Conservation (phyloP, 345 rosid genomes). For the Aegle marmelos region DNA sequence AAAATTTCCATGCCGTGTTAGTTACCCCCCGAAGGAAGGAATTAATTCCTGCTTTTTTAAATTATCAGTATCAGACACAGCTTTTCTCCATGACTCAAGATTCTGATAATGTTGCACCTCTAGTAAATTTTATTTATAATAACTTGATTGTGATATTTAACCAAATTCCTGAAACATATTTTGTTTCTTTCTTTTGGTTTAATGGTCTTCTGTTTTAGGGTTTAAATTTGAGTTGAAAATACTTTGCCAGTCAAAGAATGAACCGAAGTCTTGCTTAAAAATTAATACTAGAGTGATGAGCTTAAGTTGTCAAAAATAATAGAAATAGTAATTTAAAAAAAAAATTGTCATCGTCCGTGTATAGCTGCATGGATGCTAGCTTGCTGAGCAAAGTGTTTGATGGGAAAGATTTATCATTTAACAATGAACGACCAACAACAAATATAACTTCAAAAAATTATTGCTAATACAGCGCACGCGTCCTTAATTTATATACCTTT, state of each 20-base stretch:
- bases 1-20: slow-evolving; percentile 12
- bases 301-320: not conserved
- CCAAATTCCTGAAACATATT: slow-evolving; percentile 14
- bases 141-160: slow-evolving; percentile 12
- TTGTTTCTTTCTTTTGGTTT: not conserved
- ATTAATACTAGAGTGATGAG: not conserved
- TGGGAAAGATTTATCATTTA: not conserved
- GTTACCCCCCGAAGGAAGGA: not conserved
- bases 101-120: not conserved
- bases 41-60: not conserved
- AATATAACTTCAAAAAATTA: not conserved
- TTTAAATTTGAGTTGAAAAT: not conserved
- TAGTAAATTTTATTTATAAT: not conserved
- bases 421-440: not conserved
- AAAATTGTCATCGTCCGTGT: not conserved
- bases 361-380: not conserved
- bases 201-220: not conserved
- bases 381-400: not conserved
- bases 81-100: not conserved
- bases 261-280: slow-evolving; percentile 8
- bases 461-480: not conserved
- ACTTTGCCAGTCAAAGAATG: slow-evolving; percentile 4
- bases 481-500: not conserved
- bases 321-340: not conserved
- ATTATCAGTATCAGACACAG: not conserved